Base-by-base conservation (phyloP, 306 rosid species). In the Chamaecrista fasciculata region DNA sequence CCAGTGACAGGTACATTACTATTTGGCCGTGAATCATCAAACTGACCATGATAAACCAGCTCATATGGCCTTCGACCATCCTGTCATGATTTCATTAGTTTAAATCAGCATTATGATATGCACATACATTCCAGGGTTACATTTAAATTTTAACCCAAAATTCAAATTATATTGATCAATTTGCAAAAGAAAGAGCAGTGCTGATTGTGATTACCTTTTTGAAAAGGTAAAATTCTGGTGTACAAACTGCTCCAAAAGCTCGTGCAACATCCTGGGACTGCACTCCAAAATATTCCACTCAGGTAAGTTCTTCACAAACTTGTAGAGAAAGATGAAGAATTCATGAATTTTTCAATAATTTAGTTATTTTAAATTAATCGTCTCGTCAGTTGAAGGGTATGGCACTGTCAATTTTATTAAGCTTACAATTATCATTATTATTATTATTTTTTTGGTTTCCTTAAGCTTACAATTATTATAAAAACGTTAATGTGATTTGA, bases 61-160 rank as follows among this genome's bases (percentile, higher is more conserved):
- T 94, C 97, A 74, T 79, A 94, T 3, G 97, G 98, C 87, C 98
- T 88, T 71, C 98, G 79, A 75, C 98, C 98, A 82, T 85, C 97
- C 98, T 91, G 85, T 71, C 74, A 78, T 48, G 28, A 34, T 64
- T 62, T 47, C 24, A 74, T 48, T 46, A 29, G 49, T 46, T 3
- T 19, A 55, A 62, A 49, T 44, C 49, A 36, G 44, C 55, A 11
- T 59, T 65, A 64, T 49, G 74, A 71, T 24, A 52, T 48, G 19
- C 16, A 53, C 8, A 43, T 34, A 65, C 52, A 70, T 20, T 20
- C 14, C 51, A 61, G 58, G 63, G 33, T 36, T 57, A 49, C 33
- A 16, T 43, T 36, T 57, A 49, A 49, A 42, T 23, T 43, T 36
- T 57, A 49, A 74, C 47, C 63, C 36, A 44, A 47, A 65, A 68